A percentile compares a stretch with the other conserved stretches of the same genome.
phyloP scores from a whole-genome alignment of 352 stramenopile genomes.

The Phytophthora tubulina region DNA sequence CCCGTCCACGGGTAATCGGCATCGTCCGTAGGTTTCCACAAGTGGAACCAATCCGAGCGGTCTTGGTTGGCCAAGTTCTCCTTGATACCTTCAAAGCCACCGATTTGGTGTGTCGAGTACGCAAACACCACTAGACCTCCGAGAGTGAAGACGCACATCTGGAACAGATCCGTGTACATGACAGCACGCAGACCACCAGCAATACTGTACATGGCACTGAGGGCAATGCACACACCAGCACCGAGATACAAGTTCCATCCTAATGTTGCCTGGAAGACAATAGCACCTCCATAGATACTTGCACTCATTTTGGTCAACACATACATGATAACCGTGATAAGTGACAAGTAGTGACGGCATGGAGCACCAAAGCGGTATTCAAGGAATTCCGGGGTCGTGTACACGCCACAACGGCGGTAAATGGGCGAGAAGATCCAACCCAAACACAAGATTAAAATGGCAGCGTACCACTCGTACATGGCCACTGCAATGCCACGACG shows the following conservation, averaged over 20 bases:
- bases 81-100: constrained; percentile 60
- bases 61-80: constrained; percentile 57
- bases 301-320: constrained; percentile 75
- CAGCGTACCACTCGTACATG: constrained; percentile 75
- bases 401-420: constrained; percentile 65
- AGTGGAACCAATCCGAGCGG: constrained; percentile 56
- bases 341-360: constrained; percentile 67
- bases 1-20: constrained; percentile 75
- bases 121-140: constrained; percentile 68
- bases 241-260: constrained; percentile 70
- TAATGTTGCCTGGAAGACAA: constrained; percentile 69
- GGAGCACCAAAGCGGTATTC: constrained; percentile 58
- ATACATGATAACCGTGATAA: constrained; percentile 74
- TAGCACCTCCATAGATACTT: constrained; percentile 72
- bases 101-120: constrained; percentile 64
- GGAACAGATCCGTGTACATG: constrained; percentile 79
- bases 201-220: constrained; percentile 72
- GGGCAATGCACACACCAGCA: constrained; percentile 55
- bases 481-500: constrained; percentile 64
- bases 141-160: constrained; percentile 73
- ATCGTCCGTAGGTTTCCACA: constrained; percentile 64
- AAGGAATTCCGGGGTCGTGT: constrained; percentile 66
- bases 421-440: constrained; percentile 75
- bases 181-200: constrained; percentile 67
- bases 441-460: constrained; percentile 63